Conservation (phyloP, 768 basidiomycete species). For the Lentinula edodes region DNA sequence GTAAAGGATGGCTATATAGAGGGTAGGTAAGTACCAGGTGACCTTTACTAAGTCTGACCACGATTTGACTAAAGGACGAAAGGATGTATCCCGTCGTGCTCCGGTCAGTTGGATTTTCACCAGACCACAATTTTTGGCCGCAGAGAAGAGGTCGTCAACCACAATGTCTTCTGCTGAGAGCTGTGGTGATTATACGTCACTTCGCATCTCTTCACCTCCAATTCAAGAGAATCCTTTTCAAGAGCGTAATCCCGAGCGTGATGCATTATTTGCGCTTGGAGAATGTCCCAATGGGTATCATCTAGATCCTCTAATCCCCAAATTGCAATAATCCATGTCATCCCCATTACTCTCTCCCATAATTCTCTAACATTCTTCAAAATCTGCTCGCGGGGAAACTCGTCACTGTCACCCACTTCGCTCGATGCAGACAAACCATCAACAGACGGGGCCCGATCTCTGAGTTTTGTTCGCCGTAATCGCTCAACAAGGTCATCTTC, state of each 20-base stretch:
- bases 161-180: neutral
- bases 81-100: neutral
- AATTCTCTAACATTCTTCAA: neutral
- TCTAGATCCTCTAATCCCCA: neutral
- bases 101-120: neutral
- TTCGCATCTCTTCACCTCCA: neutral
- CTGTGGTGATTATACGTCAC: neutral
- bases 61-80: neutral
- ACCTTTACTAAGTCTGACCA: neutral
- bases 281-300: neutral
- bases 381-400: neutral
- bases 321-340: neutral
- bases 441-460: neutral
- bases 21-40: neutral
- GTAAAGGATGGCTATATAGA: neutral
- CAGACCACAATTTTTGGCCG: neutral
- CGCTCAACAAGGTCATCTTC: neutral
- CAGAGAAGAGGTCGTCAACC: neutral
- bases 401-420: neutral
- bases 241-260: neutral
- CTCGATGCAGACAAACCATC: neutral
- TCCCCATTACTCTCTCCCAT: neutral
- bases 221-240: neutral
- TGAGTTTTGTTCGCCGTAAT: neutral
- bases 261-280: neutral